Percentiles rank a stretch among this genome's conserved stretches.
phyloP scores from a whole-genome alignment of 495 filamentous ascomycete genomes.

The Neurospora sp. region DNA sequence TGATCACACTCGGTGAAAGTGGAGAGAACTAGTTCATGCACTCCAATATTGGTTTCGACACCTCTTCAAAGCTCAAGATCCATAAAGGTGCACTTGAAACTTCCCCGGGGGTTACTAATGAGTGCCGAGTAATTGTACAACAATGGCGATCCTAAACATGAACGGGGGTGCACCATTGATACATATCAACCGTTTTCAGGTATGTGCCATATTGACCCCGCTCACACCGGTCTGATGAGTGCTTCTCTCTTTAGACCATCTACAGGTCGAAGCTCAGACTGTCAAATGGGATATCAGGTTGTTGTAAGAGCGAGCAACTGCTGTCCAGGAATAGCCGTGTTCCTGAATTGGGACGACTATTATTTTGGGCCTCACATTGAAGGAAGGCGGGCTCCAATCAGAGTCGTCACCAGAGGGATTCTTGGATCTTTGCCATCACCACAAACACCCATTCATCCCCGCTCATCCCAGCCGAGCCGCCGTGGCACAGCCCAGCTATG shows the following conservation, averaged over 20 bases:
- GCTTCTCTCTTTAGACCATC: neutral
- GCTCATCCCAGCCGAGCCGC: neutral
- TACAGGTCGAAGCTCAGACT: neutral
- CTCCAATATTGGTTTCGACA: neutral
- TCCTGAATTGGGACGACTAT: neutral
- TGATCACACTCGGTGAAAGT: neutral
- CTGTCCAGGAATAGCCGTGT: neutral
- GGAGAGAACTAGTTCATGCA: neutral
- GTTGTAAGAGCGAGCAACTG: neutral
- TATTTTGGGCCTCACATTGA: neutral
- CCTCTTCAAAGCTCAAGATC: neutral
- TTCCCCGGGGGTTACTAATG: neutral
- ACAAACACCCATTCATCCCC: neutral
- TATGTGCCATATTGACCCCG: neutral
- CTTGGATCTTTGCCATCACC: neutral
- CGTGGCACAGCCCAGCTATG: neutral
- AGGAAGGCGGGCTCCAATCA: constrained; percentile 3
- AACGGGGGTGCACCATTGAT: neutral
- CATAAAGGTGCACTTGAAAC: neutral
- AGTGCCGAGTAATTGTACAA: neutral
- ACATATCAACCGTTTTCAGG: neutral
- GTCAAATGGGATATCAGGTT: neutral
- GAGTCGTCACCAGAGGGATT: neutral
- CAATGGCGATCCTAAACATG: neutral
- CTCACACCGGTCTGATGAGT: neutral